These are phyloP conservation scores for Debaryomycetaceae sp. DNA, from an alignment of 1,139 yeast genomes.

Conservation along the genomic window DNA sequence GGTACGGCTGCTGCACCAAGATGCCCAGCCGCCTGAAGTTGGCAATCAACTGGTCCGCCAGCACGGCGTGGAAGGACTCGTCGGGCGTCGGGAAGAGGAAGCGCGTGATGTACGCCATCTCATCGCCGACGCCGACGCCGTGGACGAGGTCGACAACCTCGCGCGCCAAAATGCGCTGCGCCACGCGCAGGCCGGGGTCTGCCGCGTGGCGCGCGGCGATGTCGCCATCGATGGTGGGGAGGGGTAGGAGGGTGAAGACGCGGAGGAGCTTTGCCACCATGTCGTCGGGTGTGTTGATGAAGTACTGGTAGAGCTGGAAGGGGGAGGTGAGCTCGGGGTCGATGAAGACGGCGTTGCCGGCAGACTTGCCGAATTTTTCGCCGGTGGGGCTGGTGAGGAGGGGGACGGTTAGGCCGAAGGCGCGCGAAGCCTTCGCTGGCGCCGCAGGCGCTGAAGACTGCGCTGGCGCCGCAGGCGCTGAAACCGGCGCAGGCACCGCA, in stretches of 20 bases:
- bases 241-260: slow-evolving; percentile 75
- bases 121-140: slow-evolving; percentile 71
- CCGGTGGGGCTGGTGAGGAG: slow-evolving; percentile 84
- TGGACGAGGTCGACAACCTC: slow-evolving; percentile 87
- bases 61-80: slow-evolving; percentile 42
- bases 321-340: slow-evolving; percentile 70
- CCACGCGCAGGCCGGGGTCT: slow-evolving; percentile 62
- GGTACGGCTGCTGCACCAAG: slow-evolving; percentile 22
- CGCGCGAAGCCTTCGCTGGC: slow-evolving; percentile 16
- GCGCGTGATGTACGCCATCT: slow-evolving; percentile 60
- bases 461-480: too few relatives aligned
- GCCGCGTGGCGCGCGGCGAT: slow-evolving; percentile 48
- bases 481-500: too few relatives aligned
- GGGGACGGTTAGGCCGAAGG: slow-evolving; percentile 87
- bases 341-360: slow-evolving; percentile 93
- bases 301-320: slow-evolving; percentile 80
- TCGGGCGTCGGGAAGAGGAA: slow-evolving; percentile 62
- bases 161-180: slow-evolving; percentile 72
- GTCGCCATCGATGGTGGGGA: slow-evolving; percentile 46
- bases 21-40: slow-evolving; percentile 64
- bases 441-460: slow-evolving; percentile 9
- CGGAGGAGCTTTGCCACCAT: slow-evolving; percentile 67
- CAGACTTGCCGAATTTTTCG: slow-evolving; percentile 93
- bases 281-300: slow-evolving; percentile 75
- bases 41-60: slow-evolving; percentile 50